These are phyloP conservation scores for Cladosporium cucumerinum DNA, from an alignment of 2,329 filamentous ascomycete species.

Conservation along the genomic window DNA sequence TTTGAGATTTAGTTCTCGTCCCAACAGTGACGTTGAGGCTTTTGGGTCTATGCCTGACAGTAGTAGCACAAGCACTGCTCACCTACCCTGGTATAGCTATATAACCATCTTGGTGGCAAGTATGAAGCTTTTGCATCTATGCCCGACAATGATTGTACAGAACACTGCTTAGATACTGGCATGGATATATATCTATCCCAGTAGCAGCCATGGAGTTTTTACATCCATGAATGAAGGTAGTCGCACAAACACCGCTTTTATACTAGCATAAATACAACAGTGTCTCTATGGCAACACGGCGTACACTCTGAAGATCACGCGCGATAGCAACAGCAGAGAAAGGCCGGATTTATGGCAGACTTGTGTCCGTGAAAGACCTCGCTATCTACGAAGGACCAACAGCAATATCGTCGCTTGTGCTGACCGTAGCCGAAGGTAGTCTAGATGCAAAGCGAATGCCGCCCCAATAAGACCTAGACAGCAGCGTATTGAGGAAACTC, in stretches of 20 bases:
- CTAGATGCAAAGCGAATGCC: not conserved
- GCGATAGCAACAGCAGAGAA: not conserved
- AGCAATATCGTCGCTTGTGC: not conserved
- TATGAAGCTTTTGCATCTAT: not conserved
- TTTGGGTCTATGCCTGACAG: not conserved
- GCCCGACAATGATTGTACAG: too few species aligned
- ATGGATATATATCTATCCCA: not conserved
- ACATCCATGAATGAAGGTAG: not conserved
- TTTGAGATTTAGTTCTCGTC: not conserved
- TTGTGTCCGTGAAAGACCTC: not conserved
- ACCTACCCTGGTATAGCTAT: not conserved
- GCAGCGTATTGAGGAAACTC: not conserved
- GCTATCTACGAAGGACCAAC: not conserved
- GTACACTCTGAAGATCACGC: not conserved
- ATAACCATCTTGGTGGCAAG: not conserved
- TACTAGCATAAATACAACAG: not conserved
- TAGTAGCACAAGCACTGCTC: not conserved
- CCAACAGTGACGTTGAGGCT: not conserved
- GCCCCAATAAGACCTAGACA: not conserved
- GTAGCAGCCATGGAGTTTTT: not conserved
- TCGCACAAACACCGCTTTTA: not conserved
- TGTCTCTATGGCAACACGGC: not conserved
- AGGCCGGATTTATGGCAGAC: not conserved
- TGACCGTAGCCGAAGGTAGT: not conserved
- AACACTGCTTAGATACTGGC: not conserved